These are phyloP conservation scores for Diplogelasinospora grovesii DNA, from an alignment of 495 filamentous ascomycete genomes.

Conservation along the genomic window DNA sequence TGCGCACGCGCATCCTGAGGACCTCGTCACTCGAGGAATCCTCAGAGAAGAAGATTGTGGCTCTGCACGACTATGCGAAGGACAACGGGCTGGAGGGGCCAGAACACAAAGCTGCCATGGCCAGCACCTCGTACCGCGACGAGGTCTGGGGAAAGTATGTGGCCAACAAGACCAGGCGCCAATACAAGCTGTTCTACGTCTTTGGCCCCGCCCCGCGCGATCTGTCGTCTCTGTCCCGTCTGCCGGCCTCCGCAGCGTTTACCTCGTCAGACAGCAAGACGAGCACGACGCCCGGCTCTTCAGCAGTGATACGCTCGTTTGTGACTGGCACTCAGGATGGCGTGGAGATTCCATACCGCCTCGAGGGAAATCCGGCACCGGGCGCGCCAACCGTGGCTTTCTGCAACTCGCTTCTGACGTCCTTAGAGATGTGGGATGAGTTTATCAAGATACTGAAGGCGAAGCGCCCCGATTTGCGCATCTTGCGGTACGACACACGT, in stretches of 20 bases:
- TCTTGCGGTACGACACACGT: conserved; percentile 65
- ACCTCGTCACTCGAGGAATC: conserved; percentile 41
- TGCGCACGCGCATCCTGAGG: conserved; percentile 58
- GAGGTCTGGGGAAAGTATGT: conserved; percentile 52
- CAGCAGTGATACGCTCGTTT: conserved; percentile 55
- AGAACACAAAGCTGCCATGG: conserved; percentile 55
- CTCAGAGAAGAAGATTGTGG: conserved; percentile 41
- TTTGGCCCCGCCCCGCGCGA: conserved; percentile 71
- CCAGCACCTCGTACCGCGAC: conserved; percentile 50
- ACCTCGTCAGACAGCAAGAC: conserved; percentile 49
- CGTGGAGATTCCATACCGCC: conserved; percentile 58
- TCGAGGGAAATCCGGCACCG: conserved; percentile 64
- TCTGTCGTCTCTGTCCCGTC: conserved; percentile 40
- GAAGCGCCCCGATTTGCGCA: conserved; percentile 55
- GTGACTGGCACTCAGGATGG: conserved; percentile 67
- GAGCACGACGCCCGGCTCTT: conserved; percentile 28
- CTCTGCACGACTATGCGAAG: conserved; percentile 64
- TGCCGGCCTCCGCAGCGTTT: conserved; percentile 34
- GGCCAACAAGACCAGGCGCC: conserved; percentile 46
- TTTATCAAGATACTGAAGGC: conserved; percentile 54
- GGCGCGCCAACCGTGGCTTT: conserved; percentile 63
- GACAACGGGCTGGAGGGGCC: conserved; percentile 56
- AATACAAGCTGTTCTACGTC: conserved; percentile 68
- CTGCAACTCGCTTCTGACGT: conserved; percentile 67
- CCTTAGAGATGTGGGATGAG: conserved; percentile 68